phyloP scores from a whole-genome alignment of 306 rosid genomes.

The Quercus agrifolia region DNA sequence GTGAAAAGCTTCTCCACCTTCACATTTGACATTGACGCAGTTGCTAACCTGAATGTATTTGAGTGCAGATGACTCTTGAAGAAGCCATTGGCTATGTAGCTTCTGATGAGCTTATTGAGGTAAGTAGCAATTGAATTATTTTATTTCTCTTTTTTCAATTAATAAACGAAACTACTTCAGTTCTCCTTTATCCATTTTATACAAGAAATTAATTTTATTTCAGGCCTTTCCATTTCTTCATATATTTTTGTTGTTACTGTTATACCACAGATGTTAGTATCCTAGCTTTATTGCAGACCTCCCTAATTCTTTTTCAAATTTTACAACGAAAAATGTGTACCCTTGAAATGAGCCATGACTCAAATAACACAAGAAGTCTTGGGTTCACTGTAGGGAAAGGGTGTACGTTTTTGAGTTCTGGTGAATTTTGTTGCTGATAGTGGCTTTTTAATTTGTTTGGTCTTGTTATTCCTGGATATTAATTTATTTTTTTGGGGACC shows the following conservation, averaged over 20 bases:
- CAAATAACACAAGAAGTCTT: too few relatives aligned
- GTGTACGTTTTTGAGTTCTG: neutral
- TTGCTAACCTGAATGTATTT: slow-evolving; percentile 28
- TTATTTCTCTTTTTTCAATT: neutral
- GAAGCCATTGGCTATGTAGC: slow-evolving; percentile 98
- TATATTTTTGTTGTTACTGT: neutral
- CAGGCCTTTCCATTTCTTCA: neutral
- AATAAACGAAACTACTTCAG: neutral
- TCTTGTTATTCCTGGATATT: neutral
- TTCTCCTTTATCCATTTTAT: neutral
- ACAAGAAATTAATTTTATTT: neutral
- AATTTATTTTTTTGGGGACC: neutral
- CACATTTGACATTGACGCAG: neutral
- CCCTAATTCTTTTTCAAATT: too few relatives aligned
- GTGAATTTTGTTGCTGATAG: neutral
- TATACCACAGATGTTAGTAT: neutral
- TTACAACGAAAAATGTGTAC: neutral
- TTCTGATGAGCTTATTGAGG: slow-evolving; percentile 96
- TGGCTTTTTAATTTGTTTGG: neutral
- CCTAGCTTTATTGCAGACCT: neutral
- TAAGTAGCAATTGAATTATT: slow-evolving; percentile 21
- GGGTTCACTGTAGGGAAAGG: too few relatives aligned
- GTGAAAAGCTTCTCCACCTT: neutral
- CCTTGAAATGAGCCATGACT: too few relatives aligned
- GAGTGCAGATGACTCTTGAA: slow-evolving; percentile 87